A percentile compares a stretch with the other conserved stretches of the same genome.
phyloP scores from a whole-genome alignment of 805 yeast species.

The Kodamaea hsintzibuensis region DNA sequence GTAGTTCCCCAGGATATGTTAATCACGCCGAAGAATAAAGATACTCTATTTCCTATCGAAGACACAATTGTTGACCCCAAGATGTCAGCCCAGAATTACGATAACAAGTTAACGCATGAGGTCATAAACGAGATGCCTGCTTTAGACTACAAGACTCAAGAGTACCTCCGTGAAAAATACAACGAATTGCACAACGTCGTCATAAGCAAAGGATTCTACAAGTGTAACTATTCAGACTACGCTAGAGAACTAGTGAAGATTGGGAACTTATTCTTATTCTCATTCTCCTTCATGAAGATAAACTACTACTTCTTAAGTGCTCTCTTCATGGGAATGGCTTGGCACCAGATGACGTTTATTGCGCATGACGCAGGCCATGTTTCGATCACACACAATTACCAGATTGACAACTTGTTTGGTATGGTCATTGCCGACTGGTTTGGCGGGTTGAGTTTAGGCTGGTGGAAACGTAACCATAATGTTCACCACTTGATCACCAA shows the following conservation, averaged over 20 bases:
- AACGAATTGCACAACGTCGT: slow-evolving; percentile 57
- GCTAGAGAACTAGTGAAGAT: slow-evolving; percentile 69
- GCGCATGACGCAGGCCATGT: slow-evolving; percentile 93
- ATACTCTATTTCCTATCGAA: slow-evolving; percentile 33
- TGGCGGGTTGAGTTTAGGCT: slow-evolving; percentile 88
- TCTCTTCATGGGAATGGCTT: slow-evolving; percentile 64
- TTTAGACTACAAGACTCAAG: slow-evolving; percentile 69
- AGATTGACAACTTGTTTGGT: slow-evolving; percentile 72
- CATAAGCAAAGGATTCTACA: slow-evolving; percentile 59
- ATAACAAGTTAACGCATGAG: slow-evolving; percentile 51
- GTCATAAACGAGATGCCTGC: slow-evolving; percentile 63
- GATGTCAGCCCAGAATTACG: slow-evolving; percentile 54
- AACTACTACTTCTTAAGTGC: slow-evolving; percentile 59
- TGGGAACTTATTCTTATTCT: slow-evolving; percentile 48
- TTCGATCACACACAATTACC: slow-evolving; percentile 78
- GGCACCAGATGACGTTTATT: slow-evolving; percentile 89
- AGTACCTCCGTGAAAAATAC: slow-evolving; percentile 54
- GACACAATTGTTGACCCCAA: slow-evolving; percentile 54
- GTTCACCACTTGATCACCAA: slow-evolving; percentile 92
- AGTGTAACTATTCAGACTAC: slow-evolving; percentile 74
- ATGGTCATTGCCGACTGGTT: slow-evolving; percentile 70
- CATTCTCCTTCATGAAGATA: slow-evolving; percentile 49
- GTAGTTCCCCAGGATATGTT: slow-evolving; percentile 51
- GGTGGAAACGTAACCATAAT: slow-evolving; percentile 95
- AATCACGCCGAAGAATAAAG: slow-evolving; percentile 37